phyloP scores from a whole-genome alignment of 192 early-diverging fungal species.

The Gonapodya sp. region DNA sequence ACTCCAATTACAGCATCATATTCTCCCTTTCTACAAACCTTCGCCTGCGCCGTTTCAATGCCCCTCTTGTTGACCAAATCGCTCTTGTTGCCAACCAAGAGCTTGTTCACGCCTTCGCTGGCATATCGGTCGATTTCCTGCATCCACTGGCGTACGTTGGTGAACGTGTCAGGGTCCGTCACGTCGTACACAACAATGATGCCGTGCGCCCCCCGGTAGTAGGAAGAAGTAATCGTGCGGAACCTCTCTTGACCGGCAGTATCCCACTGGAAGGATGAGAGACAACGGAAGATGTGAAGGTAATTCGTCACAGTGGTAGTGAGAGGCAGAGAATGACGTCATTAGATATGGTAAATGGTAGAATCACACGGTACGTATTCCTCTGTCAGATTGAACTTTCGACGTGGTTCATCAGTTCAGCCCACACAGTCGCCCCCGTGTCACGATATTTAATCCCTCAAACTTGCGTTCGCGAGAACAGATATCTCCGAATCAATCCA shows the following conservation, averaged over 20 bases:
- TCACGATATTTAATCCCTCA: too few species aligned
- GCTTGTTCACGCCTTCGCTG: slow-evolving; percentile 93
- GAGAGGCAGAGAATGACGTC: background rate
- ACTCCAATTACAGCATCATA: background rate
- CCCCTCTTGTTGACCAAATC: slow-evolving; percentile 90
- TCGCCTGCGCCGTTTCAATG: slow-evolving; percentile 66
- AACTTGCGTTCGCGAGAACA: too few species aligned
- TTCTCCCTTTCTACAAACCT: slow-evolving; percentile 33
- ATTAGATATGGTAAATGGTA: too few species aligned
- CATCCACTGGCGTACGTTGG: slow-evolving; percentile 96
- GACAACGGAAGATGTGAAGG: background rate
- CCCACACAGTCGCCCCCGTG: too few species aligned
- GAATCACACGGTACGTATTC: too few species aligned
- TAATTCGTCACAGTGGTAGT: slow-evolving; percentile 8
- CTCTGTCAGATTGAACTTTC: too few species aligned
- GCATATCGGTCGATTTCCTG: slow-evolving; percentile 98
- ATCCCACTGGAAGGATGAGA: slow-evolving; percentile 64
- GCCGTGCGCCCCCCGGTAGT: slow-evolving; percentile 96
- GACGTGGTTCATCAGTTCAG: too few species aligned
- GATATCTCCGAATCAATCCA: too few species aligned
- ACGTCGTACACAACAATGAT: slow-evolving; percentile 99
- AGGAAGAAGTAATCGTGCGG: slow-evolving; percentile 95
- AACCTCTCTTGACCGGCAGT: slow-evolving; percentile 98
- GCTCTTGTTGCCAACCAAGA: slow-evolving; percentile 97
- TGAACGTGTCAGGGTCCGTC: slow-evolving; percentile 89